Base-by-base conservation (phyloP, 2,329 filamentous ascomycete genomes). In the Blastomyces gilchristii region DNA sequence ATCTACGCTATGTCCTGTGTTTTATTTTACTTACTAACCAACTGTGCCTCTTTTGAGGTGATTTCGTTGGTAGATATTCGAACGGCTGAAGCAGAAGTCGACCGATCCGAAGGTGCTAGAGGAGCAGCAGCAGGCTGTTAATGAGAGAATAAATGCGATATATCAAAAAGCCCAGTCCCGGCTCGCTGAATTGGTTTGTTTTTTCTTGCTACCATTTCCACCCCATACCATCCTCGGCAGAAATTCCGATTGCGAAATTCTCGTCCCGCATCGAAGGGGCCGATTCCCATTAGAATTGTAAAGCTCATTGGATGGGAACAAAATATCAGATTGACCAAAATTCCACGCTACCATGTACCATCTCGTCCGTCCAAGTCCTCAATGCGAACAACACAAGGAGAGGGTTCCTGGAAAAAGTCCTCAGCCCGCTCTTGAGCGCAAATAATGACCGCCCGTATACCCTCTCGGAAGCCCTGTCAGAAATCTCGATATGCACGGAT, bases 371-470 rank as follows among this genome's bases (percentile, higher is more conserved):
- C 72, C 86, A 89, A 69, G 82, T 99, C 65, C 85, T 95, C 65
- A 89, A 91, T 72, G 91, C 90, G 54, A 83, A 83, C 65, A 87
- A 94, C 72, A 96, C 93, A n/a, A 85, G 94, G 67, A 84, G 84
- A 69, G 82, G 83, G 66, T 97, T 99, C 75, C 85, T 99, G 62
- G 84, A 95, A 73, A 85, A 86, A 45, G 81, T 97, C 64, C 86
- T 97, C 75, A 79, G 86, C 63, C 91, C 93, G 7, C 76, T 97
- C 9, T 80, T 97, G 60, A 85, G 84, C 70, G 84, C 83, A 61
- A 86, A 88, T 69, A 80, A 83, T 67, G 83, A 86, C 70, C 79
- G 80, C 25, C 83, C 83, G 49, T 93, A 90, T 61, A 96, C 91
- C 0, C 81, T 99, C 18, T 84, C 87, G 60, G 90, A 95, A 70